These are phyloP conservation scores for Tylopilus plumbeoviolaceoides DNA, from an alignment of 768 basidiomycete genomes.

Conservation along the genomic window DNA sequence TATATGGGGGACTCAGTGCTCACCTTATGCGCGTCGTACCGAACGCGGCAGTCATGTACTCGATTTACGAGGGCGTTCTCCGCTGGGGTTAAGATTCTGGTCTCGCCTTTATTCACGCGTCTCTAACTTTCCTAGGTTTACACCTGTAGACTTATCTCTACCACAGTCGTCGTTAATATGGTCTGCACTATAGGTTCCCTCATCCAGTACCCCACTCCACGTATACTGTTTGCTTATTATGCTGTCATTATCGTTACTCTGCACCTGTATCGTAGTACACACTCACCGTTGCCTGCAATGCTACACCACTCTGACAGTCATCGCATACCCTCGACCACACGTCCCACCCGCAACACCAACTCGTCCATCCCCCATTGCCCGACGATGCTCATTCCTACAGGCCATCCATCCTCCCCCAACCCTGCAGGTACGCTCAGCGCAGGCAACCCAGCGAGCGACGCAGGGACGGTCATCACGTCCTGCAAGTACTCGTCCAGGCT, in stretches of 20 bases:
- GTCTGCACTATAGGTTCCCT: background rate
- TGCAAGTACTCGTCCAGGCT: conserved; percentile 71
- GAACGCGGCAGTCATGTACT: conserved; percentile 96
- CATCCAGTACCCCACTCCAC: conserved; percentile 8
- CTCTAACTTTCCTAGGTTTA: no score
- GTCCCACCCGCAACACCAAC: conserved; percentile 53
- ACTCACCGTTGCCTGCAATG: conserved; percentile 21
- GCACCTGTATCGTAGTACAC: conserved; percentile 20
- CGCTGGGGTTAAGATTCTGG: conserved; percentile 43
- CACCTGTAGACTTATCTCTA: conserved; percentile 17
- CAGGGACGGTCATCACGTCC: conserved; percentile 89
- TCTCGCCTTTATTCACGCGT: background rate
- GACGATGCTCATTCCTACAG: conserved; percentile 76
- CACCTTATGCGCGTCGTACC: conserved; percentile 97
- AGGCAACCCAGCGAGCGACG: conserved; percentile 85
- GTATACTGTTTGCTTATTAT: conserved; percentile 13
- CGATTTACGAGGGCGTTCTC: conserved; percentile 84
- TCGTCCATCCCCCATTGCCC: conserved; percentile 85
- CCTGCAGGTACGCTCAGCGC: conserved; percentile 70
- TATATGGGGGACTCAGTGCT: conserved; percentile 91
- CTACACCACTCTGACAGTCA: conserved; percentile 23
- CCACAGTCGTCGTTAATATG: conserved; percentile 12
- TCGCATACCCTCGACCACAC: conserved; percentile 34
- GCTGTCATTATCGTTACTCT: conserved; percentile 11
- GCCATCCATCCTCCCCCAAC: conserved; percentile 59